Percentiles rank a stretch among this genome's conserved stretches.
phyloP scores from a whole-genome alignment of 2,329 filamentous ascomycete genomes.

The Zymoseptoria ardabiliae region DNA sequence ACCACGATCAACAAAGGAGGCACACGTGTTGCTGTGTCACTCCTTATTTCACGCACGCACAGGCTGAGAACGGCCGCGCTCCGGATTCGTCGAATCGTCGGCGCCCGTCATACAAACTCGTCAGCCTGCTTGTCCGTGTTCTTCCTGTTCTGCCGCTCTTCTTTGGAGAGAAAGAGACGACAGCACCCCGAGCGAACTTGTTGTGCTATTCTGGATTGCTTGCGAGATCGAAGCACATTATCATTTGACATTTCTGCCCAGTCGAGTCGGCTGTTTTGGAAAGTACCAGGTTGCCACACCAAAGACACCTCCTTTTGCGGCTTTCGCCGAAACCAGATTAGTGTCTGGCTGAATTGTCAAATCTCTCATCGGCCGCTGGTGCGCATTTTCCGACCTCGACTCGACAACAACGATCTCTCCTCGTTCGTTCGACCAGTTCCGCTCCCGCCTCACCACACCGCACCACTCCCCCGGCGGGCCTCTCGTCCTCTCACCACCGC shows the following conservation, averaged over 20 bases:
- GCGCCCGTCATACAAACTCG: neutral
- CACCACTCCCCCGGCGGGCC: neutral
- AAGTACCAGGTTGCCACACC: too few relatives aligned
- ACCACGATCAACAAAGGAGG: neutral
- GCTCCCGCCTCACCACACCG: neutral
- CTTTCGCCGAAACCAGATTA: neutral
- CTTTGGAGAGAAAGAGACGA: too few relatives aligned
- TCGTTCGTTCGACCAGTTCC: neutral
- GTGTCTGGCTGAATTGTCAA: neutral
- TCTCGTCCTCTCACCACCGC: neutral
- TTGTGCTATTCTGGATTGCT: neutral
- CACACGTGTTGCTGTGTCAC: neutral
- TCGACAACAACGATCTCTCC: neutral
- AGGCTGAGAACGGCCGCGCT: neutral
- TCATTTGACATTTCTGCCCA: neutral
- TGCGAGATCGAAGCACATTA: neutral
- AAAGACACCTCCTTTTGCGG: too few relatives aligned
- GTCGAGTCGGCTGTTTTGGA: neutral
- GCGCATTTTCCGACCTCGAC: too few relatives aligned
- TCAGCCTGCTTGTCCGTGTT: neutral
- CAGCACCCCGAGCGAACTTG: neutral
- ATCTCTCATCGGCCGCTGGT: neutral
- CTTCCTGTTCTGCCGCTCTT: neutral
- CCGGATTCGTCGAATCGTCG: neutral
- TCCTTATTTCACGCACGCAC: neutral